A percentile compares a stretch with the other conserved stretches of the same genome.
phyloP scores from a whole-genome alignment of 306 rosid species.

The Fragaria ananassa region DNA sequence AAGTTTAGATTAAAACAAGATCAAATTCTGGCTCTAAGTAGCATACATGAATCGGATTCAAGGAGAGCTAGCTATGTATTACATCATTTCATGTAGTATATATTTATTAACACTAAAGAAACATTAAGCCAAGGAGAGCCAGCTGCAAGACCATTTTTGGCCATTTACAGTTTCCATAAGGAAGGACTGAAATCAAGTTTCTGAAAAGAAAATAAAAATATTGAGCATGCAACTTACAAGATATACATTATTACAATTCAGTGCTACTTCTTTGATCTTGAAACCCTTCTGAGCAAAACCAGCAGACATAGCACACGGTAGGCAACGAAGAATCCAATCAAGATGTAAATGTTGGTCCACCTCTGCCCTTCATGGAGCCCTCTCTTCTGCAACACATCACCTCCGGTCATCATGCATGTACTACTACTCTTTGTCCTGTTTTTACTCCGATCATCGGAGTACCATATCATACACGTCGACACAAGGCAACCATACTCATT shows the following conservation, averaged over 20 bases:
- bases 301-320: constrained; percentile 82
- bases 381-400: constrained; percentile 57
- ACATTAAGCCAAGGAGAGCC: neutral
- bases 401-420: constrained; percentile 73
- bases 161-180: neutral
- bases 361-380: constrained; percentile 60
- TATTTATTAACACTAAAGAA: neutral
- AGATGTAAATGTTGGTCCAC: constrained; percentile 72
- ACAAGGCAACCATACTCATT: constrained; percentile 76
- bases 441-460: constrained; percentile 26
- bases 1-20: neutral
- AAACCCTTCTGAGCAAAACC: constrained; percentile 78
- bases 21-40: no score
- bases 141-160: neutral
- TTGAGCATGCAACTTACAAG: neutral
- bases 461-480: constrained; percentile 72
- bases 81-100: neutral
- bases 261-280: constrained; percentile 49
- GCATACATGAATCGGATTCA: no score
- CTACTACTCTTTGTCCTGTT: constrained; percentile 17
- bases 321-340: constrained; percentile 66
- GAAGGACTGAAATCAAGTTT: neutral
- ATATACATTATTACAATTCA: neutral
- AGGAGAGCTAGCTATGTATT: neutral
- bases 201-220: neutral